These are phyloP conservation scores for Kuraishia ogatae DNA, from an alignment of 805 yeast species.

Conservation along the genomic window DNA sequence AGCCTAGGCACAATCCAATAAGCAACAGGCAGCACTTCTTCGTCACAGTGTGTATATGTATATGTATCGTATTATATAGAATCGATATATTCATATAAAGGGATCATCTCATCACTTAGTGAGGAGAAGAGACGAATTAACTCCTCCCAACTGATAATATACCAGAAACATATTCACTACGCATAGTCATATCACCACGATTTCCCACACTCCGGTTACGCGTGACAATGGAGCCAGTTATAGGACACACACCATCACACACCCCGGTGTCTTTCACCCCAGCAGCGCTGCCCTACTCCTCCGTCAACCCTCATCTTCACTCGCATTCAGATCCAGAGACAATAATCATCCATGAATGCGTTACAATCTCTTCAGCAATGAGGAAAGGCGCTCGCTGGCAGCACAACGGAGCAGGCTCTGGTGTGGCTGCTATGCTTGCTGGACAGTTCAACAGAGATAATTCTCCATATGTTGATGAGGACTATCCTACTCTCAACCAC, in stretches of 20 bases:
- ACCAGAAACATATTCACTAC: too few relatives aligned
- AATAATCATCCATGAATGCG: slow-evolving; percentile 82
- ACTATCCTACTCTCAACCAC: slow-evolving; percentile 14
- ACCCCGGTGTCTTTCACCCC: neutral
- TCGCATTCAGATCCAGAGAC: slow-evolving; percentile 55
- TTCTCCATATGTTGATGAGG: slow-evolving; percentile 20
- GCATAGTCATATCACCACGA: too few relatives aligned
- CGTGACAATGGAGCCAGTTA: neutral
- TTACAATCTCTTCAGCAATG: slow-evolving; percentile 81
- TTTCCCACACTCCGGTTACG: too few relatives aligned
- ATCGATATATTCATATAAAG: too few relatives aligned
- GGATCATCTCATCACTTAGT: too few relatives aligned
- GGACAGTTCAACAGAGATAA: slow-evolving; percentile 29
- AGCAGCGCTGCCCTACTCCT: neutral
- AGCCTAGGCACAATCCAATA: too few relatives aligned
- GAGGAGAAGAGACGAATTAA: too few relatives aligned
- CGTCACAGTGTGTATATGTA: too few relatives aligned
- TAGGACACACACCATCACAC: slow-evolving; percentile 3
- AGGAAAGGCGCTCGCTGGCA: slow-evolving; percentile 73
- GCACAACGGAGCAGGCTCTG: slow-evolving; percentile 34
- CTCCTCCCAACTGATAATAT: too few relatives aligned
- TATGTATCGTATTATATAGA: too few relatives aligned
- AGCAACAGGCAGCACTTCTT: too few relatives aligned
- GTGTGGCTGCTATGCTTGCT: slow-evolving; percentile 80
- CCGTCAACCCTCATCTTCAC: neutral